phyloP scores from a whole-genome alignment of 2,329 filamentous ascomycete genomes.

The Trichoderma sp. region DNA sequence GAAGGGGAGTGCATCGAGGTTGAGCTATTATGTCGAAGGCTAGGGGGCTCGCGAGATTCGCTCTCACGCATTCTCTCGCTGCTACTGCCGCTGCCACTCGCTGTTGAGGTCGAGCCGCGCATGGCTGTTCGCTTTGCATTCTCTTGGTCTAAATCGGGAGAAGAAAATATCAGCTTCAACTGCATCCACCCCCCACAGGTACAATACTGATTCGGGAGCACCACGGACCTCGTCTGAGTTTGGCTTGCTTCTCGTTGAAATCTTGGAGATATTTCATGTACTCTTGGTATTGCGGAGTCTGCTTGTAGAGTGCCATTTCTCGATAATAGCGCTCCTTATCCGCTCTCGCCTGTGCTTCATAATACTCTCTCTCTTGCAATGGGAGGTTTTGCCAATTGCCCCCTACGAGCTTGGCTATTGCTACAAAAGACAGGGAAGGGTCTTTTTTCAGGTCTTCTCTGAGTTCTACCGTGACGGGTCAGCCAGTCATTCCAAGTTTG shows the following conservation, averaged over 20 bases:
- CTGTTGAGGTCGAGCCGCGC: constrained; percentile 40
- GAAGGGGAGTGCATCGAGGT: constrained; percentile 51
- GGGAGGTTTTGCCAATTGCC: constrained; percentile 78
- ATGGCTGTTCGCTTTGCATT: constrained; percentile 51
- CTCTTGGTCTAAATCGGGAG: constrained; percentile 40
- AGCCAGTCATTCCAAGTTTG: not conserved
- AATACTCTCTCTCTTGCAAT: constrained; percentile 68
- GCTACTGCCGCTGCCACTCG: constrained; percentile 53
- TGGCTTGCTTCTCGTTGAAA: constrained; percentile 73
- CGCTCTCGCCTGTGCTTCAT: constrained; percentile 69
- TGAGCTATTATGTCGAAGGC: constrained; percentile 51
- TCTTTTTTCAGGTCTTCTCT: constrained; percentile 76
- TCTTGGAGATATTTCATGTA: constrained; percentile 75
- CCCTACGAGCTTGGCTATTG: constrained; percentile 80
- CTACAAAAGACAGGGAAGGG: constrained; percentile 72
- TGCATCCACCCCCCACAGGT: too few species aligned
- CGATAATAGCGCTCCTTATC: constrained; percentile 77
- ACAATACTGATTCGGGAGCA: not conserved
- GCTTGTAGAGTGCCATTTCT: constrained; percentile 76
- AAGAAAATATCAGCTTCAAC: constrained; percentile 22
- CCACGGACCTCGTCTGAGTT: constrained; percentile 56
- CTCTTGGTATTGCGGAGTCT: constrained; percentile 67
- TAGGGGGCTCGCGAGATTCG: constrained; percentile 53
- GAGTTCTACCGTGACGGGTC: constrained; percentile 58
- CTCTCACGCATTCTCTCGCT: constrained; percentile 53